Conservation (phyloP, 495 filamentous ascomycete genomes). For the Penicillium psychrofluorescens region DNA sequence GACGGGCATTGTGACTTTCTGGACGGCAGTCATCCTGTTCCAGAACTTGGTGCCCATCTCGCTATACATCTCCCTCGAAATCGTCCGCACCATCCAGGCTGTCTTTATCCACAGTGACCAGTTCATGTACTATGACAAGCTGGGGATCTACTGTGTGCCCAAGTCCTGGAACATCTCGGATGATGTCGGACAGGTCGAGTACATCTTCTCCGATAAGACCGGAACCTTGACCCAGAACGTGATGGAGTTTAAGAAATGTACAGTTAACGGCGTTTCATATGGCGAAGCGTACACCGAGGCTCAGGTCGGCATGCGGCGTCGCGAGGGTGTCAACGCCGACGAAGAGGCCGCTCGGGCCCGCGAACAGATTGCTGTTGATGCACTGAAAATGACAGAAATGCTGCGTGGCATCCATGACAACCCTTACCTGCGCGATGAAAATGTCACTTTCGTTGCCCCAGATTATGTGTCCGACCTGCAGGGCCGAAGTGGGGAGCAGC, state of each 20-base stretch:
- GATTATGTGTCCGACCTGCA: constrained; percentile 76
- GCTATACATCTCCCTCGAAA: constrained; percentile 95
- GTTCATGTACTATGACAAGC: constrained; percentile 90
- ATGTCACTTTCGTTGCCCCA: constrained; percentile 86
- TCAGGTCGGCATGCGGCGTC: constrained; percentile 87
- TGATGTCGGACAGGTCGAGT: constrained; percentile 97
- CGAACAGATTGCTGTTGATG: constrained; percentile 73
- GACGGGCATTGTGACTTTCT: constrained; percentile 93
- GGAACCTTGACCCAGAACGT: constrained; percentile 98
- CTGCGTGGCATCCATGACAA: constrained; percentile 78
- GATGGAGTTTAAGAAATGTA: constrained; percentile 99
- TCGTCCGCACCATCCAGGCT: constrained; percentile 86
- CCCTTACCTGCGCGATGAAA: constrained; percentile 83
- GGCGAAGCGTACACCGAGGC: constrained; percentile 98
- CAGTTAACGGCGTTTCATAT: constrained; percentile 88
- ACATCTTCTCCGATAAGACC: constrained; percentile 99
- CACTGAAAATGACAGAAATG: constrained; percentile 59
- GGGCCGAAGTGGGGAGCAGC: constrained; percentile 69
- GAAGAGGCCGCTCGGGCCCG: constrained; percentile 64
- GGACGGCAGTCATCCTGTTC: constrained; percentile 87
- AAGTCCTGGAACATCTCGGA: constrained; percentile 99
- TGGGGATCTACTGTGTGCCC: constrained; percentile 91
- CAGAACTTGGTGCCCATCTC: constrained; percentile 99
- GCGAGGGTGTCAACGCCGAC: constrained; percentile 79
- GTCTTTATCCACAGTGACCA: constrained; percentile 97